Evolutionary conservation across 176 grass and related monocot species (phyloP).

Genomic region (Canna indica): DNA sequence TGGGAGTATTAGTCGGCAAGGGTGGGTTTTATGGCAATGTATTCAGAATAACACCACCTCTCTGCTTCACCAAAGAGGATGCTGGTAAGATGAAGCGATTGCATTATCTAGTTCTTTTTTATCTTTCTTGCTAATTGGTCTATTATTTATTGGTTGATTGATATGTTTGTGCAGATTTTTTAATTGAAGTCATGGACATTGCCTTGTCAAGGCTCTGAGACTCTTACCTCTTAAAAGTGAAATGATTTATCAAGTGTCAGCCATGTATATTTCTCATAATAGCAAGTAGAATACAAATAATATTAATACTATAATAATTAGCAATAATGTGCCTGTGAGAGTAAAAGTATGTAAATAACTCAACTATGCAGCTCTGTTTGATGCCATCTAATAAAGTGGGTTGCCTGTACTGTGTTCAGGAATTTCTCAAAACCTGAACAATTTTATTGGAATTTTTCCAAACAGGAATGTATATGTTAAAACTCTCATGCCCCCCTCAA

Average conservation of each 20-base stretch:
- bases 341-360: no score
- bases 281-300: background rate
- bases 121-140: background rate
- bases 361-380: no score
- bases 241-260: background rate
- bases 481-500: no score
- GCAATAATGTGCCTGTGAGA: background rate
- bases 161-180: constrained; percentile 55
- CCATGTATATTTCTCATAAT: background rate
- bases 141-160: background rate
- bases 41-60: constrained; percentile 88
- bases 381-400: no score
- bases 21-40: constrained; percentile 94
- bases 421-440: no score
- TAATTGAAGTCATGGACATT: constrained; percentile 63
- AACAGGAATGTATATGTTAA: no score
- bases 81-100: constrained; percentile 29
- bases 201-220: constrained; percentile 72
- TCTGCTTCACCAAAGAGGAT: constrained; percentile 92
- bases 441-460: no score
- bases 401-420: no score
- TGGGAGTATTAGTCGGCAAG: constrained; percentile 91
- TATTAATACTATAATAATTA: background rate
- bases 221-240: background rate
- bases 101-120: background rate